phyloP scores from a whole-genome alignment of 129 eudicot genomes.

The Escallonia rubra region DNA sequence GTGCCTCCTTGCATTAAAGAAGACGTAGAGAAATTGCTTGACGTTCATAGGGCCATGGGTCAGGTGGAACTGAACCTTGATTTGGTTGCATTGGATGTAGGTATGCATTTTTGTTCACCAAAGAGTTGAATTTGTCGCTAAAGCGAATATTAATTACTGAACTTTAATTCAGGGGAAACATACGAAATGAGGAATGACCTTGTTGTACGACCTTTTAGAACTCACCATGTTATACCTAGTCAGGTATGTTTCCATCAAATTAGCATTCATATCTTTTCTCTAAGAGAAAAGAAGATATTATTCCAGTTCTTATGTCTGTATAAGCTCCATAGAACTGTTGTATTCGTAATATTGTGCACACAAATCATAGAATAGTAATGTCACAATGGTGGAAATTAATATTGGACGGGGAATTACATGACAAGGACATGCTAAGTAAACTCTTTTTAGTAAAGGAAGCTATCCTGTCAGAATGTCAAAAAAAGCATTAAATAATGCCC shows the following conservation, averaged over 20 bases:
- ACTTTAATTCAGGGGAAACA: constrained; percentile 64
- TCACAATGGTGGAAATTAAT: too few species aligned
- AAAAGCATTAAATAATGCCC: too few species aligned
- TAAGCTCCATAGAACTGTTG: too few species aligned
- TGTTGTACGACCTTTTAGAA: constrained; percentile 89
- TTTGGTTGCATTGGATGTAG: constrained; percentile 88
- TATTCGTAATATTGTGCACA: too few species aligned
- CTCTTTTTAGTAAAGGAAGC: too few species aligned
- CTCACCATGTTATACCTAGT: constrained; percentile 90
- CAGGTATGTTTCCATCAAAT: constrained; percentile 51
- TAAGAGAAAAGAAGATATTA: too few species aligned
- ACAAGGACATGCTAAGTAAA: too few species aligned
- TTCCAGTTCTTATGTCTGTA: too few species aligned
- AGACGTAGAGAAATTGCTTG: constrained; percentile 77
- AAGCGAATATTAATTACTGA: not conserved
- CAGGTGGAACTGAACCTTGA: constrained; percentile 83
- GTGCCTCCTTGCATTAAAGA: constrained; percentile 91
- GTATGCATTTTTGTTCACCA: constrained; percentile 26
- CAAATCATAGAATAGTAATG: too few species aligned
- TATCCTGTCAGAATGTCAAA: too few species aligned
- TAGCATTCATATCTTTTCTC: not conserved
- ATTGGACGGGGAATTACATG: too few species aligned
- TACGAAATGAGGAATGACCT: constrained; percentile 89
- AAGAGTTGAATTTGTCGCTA: not conserved
- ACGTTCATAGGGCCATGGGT: constrained; percentile 85